Evolutionary conservation across 2,329 filamentous ascomycete species (phyloP).

Genomic region (Stagonosporopsis vannaccii): DNA sequence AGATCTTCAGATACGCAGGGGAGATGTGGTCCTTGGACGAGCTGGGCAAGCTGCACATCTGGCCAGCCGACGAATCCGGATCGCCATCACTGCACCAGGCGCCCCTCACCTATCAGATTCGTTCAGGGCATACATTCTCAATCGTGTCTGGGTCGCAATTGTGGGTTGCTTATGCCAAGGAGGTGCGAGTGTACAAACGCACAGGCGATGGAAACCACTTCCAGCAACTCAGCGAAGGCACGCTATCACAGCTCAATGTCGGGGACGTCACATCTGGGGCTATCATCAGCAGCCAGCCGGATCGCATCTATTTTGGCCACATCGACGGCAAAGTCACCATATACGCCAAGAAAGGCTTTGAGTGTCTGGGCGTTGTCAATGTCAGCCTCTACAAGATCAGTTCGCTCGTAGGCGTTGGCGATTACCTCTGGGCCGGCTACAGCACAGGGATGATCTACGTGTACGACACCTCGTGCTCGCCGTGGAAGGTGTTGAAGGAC

Average conservation of each 20-base stretch:
- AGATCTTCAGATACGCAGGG: constrained; percentile 84
- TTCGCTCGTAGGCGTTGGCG: constrained; percentile 79
- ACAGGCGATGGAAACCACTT: constrained; percentile 70
- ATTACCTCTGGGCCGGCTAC: constrained; percentile 89
- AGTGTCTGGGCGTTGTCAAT: constrained; percentile 80
- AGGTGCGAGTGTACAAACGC: constrained; percentile 83
- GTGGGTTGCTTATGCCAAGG: constrained; percentile 88
- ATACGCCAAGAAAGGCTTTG: constrained; percentile 80
- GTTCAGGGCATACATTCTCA: constrained; percentile 85
- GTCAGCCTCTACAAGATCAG: constrained; percentile 97
- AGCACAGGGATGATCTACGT: constrained; percentile 94
- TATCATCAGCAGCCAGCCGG: constrained; percentile 74
- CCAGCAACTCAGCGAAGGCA: constrained; percentile 77
- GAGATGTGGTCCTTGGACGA: constrained; percentile 97
- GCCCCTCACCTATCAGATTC: constrained; percentile 79
- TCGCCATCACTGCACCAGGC: constrained; percentile 76
- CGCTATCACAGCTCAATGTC: constrained; percentile 73
- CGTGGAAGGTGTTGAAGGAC: constrained; percentile 91
- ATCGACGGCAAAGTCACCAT: constrained; percentile 92
- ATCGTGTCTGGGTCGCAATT: constrained; percentile 84
- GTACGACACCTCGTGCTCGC: constrained; percentile 82
- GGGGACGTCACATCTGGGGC: constrained; percentile 90
- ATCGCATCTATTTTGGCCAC: constrained; percentile 88
- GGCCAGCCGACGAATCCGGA: constrained; percentile 79
- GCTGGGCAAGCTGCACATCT: constrained; percentile 83